Conservation (phyloP, 2,329 filamentous ascomycete species). For the Kalmusia sp. region DNA sequence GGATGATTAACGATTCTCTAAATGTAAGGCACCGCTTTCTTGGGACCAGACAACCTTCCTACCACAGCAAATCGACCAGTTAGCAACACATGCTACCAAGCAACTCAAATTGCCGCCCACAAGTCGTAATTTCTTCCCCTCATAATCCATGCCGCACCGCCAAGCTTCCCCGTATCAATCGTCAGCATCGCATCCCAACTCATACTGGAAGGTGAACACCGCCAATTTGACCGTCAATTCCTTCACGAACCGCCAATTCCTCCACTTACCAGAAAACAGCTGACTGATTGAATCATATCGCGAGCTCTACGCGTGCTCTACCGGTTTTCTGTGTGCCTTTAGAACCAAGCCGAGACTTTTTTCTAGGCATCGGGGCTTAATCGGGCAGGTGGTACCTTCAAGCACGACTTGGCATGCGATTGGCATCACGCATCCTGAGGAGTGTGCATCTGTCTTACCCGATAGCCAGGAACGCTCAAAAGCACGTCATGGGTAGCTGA, state of each 20-base stretch:
- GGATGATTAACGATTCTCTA: neutral
- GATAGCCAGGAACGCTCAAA: constrained; percentile 1
- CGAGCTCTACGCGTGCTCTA: neutral
- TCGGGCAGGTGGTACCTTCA: constrained; percentile 1
- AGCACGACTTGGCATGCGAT: constrained; percentile 1
- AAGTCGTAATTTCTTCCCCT: neutral
- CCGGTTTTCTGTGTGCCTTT: neutral
- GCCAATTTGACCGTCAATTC: neutral
- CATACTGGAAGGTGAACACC: neutral
- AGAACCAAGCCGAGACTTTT: neutral
- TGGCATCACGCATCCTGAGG: neutral
- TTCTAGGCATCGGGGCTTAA: neutral
- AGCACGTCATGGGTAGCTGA: constrained; percentile 4
- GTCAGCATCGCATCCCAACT: neutral
- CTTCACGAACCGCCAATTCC: neutral
- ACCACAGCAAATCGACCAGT: no score
- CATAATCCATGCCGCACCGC: neutral
- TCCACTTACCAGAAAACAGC: neutral
- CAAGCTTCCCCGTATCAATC: neutral
- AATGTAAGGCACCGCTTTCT: no score
- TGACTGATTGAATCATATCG: neutral
- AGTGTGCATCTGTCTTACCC: neutral
- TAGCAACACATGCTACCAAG: no score
- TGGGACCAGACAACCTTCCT: no score
- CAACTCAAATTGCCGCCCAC: neutral